Evolutionary conservation across 2,329 filamentous ascomycete species (phyloP).

Genomic region (Furcasterigmium furcatum): DNA sequence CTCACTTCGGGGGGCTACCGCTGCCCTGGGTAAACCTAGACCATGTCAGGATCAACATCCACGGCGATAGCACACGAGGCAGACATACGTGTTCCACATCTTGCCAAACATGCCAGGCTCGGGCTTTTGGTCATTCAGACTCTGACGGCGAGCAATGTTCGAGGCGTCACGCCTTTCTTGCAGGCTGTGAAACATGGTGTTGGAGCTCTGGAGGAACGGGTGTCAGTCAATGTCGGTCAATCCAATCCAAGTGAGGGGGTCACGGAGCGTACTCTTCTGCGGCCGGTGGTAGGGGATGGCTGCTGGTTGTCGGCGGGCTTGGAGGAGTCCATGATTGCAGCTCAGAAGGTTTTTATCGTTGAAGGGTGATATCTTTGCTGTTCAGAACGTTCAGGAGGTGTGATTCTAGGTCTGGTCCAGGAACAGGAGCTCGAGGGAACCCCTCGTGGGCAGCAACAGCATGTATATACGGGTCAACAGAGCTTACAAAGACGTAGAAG

Average conservation of each 20-base stretch:
- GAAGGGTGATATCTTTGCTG: too few relatives aligned
- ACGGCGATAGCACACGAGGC: neutral
- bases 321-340: constrained; percentile 9
- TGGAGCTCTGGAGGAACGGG: constrained; percentile 32
- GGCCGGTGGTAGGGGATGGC: constrained; percentile 1
- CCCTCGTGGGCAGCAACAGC: neutral
- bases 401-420: too few relatives aligned
- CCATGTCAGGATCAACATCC: neutral
- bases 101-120: constrained; percentile 47
- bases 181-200: constrained; percentile 49
- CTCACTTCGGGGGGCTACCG: constrained; percentile 20
- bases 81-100: constrained; percentile 54
- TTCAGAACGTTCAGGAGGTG: too few relatives aligned
- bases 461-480: neutral
- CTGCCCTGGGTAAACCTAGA: constrained; percentile 27
- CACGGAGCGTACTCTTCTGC: constrained; percentile 9
- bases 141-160: constrained; percentile 47
- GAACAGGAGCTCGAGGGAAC: too few relatives aligned
- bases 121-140: constrained; percentile 50
- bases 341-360: too few relatives aligned
- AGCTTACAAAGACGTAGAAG: neutral
- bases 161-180: constrained; percentile 45
- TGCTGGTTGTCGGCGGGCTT: constrained; percentile 7
- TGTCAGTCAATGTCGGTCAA: neutral
- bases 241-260: neutral